Evolutionary conservation across 108 stramenopile genomes (phyloP), one percentile per base, ranked within the genome.

Genomic region (Fistulifera pelliculosa): DNA sequence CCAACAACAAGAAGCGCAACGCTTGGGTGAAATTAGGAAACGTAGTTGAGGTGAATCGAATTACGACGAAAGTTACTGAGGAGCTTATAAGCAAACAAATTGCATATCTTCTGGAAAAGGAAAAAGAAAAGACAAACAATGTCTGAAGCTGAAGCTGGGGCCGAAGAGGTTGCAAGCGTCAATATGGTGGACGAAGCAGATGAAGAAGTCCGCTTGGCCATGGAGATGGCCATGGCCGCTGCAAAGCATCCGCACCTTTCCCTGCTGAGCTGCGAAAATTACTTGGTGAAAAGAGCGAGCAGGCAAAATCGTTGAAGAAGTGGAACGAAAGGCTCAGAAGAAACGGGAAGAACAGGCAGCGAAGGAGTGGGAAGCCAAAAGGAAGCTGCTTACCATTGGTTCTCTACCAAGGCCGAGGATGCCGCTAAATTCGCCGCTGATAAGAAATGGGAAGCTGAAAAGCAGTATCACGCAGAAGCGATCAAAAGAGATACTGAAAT

Each of bases 181-280:
- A 35, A 35, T 35, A 11, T 45, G 44, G 22, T 27, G 21, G 40
- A 52, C 13, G 52, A 47, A n/a, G 60, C 68, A 15, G 81, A 86
- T 64, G 64, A 73, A 13, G 79, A 77, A 62, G 51, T 86, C 1
- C 59, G 71, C 1, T 35, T 79, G 11, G 81, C 81, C 54, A 77
- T 75, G 40, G 81, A 79, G 54, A 82, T 86, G 81, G 80, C 85
- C 11, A 21, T 80, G 48, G 85, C 80, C 4, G 74, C 79, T 56
- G 62, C 70, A 22, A 71, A 80, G 39, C 79, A 81, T 47, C 78
- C 73, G 13, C 56, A 70, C 47, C 60, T 87, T 52, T 75, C 75
- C 74, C 81, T 0, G 69, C 65, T 40, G 76, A 83, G 54, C 41
- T 83, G 26, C 59, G 60, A 13, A 58, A 64, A 47, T n/a, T 76